Conservation (phyloP, 331 rosid species). For the Malus hybrid region DNA sequence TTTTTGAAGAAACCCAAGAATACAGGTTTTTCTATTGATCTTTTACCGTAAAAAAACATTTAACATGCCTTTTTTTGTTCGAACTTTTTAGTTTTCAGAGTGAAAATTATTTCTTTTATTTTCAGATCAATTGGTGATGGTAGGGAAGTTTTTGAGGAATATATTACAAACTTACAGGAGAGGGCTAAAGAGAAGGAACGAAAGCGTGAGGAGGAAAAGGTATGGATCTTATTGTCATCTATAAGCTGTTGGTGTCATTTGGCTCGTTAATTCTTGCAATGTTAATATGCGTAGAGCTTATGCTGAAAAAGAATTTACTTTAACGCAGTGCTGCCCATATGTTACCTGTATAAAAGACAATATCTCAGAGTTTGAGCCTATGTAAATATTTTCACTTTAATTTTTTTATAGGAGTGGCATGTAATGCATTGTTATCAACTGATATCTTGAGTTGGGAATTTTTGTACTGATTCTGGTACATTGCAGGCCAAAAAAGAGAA, state of each 20-base stretch:
- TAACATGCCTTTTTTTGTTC: neutral
- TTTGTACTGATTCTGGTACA: neutral
- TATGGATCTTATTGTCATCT: constrained; percentile 14
- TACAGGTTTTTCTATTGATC: constrained; percentile 47
- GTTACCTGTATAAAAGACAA: neutral
- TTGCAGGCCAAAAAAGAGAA: constrained; percentile 80
- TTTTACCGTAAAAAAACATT: neutral
- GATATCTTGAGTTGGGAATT: neutral
- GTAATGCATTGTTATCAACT: neutral
- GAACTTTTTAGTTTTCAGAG: neutral
- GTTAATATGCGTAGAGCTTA: too few species aligned
- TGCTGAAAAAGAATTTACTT: too few species aligned
- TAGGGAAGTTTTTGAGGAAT: constrained; percentile 74
- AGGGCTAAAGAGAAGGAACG: constrained; percentile 95
- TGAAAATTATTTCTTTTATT: neutral
- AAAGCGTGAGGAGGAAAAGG: constrained; percentile 97
- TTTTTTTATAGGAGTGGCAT: neutral
- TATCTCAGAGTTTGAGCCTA: neutral
- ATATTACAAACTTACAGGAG: constrained; percentile 59
- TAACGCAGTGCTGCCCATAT: neutral
- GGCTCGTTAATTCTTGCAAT: too few species aligned
- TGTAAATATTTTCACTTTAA: too few species aligned
- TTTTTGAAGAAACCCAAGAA: constrained; percentile 81
- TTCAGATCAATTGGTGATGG: constrained; percentile 66
- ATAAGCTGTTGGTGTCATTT: neutral